Evolutionary conservation across 2,329 filamentous ascomycete species (phyloP), one percentile per base, ranked within the genome.

Genomic region (Aspergillus sp.): DNA sequence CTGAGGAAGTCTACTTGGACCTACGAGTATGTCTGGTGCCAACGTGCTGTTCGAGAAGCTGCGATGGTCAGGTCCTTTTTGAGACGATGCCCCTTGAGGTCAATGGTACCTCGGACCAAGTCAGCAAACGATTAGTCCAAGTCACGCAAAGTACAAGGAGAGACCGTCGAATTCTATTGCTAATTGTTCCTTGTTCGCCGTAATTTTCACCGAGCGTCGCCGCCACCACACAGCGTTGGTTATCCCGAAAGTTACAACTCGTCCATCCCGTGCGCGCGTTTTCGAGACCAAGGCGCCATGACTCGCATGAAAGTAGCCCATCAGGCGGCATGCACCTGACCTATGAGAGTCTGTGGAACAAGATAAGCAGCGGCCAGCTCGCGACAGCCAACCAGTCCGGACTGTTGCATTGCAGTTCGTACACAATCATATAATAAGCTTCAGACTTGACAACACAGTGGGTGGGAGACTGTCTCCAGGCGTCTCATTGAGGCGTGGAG

Each of bases 381-480:
- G 27, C n/a, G 42, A 42, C 9, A 54, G 27, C 58, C 58, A 60
- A 60, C 51, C 51, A 57, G 22, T 37, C 12, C 22, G 53, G 12
- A 20, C 33, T 30, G 2, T 40, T 34, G 17, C 50, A 24, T 34
- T n/a, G 30, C 17, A 7, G 19, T 9, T 30, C 33, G 30, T 50
- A 40, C 50, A 39, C 42, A 49, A 46, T 51, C 27, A 45, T 49
- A 49, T 41, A 55, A 45, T 45, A 58, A 58, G 42, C 47, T 58
- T 58, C 45, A n/a, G 47, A 13, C 17, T 41, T 52, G 51, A 58
- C 52, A 60, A 30, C 58, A 53, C 55, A 60, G 17, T 19, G 24
- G 17, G 44, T 39, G 22, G 49, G 30, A 51, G 5, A 15, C 17
- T 30, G 19, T 51, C 49, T 39, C 48, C 27, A 4, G 17, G 30